A percentile compares a stretch with the other conserved stretches of the same genome.
These are phyloP conservation scores for Lunularia cruciata DNA, from an alignment of 225 moss, liverwort and hornwort genomes.

Conservation along the genomic window DNA sequence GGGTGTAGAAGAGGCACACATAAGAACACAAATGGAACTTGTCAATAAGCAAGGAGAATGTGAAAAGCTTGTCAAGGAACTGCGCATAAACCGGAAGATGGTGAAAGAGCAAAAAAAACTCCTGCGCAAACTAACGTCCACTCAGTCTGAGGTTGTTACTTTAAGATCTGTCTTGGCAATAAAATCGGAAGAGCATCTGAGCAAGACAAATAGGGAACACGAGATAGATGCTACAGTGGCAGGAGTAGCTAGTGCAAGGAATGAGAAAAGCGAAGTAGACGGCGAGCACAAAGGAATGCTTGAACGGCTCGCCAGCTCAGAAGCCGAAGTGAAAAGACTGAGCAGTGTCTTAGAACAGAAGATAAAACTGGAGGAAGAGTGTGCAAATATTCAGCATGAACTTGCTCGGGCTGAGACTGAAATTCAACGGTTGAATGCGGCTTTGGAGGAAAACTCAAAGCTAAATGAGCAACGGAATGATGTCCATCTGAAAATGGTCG, in stretches of 20 bases:
- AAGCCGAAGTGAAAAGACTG: constrained; percentile 27
- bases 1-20: constrained; percentile 21
- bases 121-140: constrained; percentile 23
- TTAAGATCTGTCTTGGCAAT: constrained; percentile 19
- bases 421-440: constrained; percentile 13
- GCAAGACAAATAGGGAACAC: background rate
- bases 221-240: constrained; percentile 11
- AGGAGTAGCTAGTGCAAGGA: constrained; percentile 2
- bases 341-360: constrained; percentile 17
- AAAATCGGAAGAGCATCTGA: background rate
- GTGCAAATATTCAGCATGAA: constrained; percentile 14
- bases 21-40: constrained; percentile 25
- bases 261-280: background rate
- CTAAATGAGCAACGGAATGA: constrained; percentile 23
- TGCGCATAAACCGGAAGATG: constrained; percentile 29
- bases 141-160: constrained; percentile 29
- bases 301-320: constrained; percentile 13
- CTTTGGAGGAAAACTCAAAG: constrained; percentile 16
- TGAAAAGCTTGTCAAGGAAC: constrained; percentile 33
- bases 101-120: constrained; percentile 32
- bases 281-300: constrained; percentile 4
- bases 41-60: constrained; percentile 29
- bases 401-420: constrained; percentile 22
- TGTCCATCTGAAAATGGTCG: constrained; percentile 12
- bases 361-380: background rate